Evolutionary conservation across 1,139 yeast species (phyloP), one percentile per base, ranked within the genome.

Genomic region (Geotrichum citri-aurantii): DNA sequence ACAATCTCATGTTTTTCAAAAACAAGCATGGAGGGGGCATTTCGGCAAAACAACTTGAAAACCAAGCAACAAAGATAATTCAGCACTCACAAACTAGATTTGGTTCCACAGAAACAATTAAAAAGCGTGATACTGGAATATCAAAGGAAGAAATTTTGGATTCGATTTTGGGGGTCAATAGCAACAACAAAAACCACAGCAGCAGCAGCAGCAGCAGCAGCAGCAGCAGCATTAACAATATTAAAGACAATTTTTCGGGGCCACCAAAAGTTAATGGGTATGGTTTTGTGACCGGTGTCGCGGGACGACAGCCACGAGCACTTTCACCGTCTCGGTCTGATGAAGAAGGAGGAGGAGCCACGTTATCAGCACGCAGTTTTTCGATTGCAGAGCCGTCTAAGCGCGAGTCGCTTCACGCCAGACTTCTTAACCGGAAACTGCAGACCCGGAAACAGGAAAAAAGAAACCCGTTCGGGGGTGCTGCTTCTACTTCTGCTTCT

Each of bases 1-100:
- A 70, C 49, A 61, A 61, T n/a, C 62, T 70, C 5, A 63, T 69
- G 65, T 67, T 64, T 48, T 52, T 48, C 3, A 66, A 68, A 2
- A 62, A 63, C 2, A 37, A 23, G 23, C 48, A 52, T 48, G 62
- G 57, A 2, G 49, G 52, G 10, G 59, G 55, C 21, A 42, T 59
- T 1, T 44, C 64, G 2, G 51, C 33, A 8, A 51, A 50, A 23
- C 57, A 51, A 33, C 19, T 33, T 6, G 21, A 49, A 42, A 50
- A 54, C 19, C 61, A 62, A 23, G 29, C 52, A 12, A 50, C 57
- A 19, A 65, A 62, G 53, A 33, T 48, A 17, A 64, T 67, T 23
- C 50, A 57, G 21, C 60, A 65, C 11, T 52, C 54, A 11, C 65
- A 66, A 49, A 68, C 70, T 8, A 50, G 62, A n/a, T 57, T 21